Evolutionary conservation across 1,284 basidiomycete genomes (phyloP), one percentile per base, ranked within the genome.

Genomic region (Porogramme epimiltina): DNA sequence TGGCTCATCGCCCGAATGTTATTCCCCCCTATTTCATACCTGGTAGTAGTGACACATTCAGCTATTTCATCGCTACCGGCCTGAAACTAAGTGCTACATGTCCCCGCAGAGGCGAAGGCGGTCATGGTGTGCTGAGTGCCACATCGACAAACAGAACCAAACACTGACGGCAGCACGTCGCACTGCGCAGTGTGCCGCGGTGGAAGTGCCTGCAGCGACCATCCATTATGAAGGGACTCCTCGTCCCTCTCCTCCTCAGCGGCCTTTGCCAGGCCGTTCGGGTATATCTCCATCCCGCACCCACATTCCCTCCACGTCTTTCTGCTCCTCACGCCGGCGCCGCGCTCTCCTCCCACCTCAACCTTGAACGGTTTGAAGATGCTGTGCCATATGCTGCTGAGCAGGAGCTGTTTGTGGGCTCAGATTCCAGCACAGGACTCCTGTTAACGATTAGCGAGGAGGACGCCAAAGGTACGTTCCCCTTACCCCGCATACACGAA

Each of bases 261-360:
- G 59, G 68, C 40, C 52, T 73, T 20, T 62, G 66, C 16, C 66
- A 63, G 51, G 81, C 83, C 33, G 72, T 81, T 8, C 57, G 62
- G 41, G 61, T 88, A 6, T 88, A 83, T 62, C 68, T 87, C 10
- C 74, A 75, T 49, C 74, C 76, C 15, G 56, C 66, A 5, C 62
- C 72, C 0, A 61, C 64, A 8, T 56, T 73, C 33, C 69, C 66
- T 2, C 62, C 73, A 11, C 67, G 55, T 16, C 66, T 84, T n/a
- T 75, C 78, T 16, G 71, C 75, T 22, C 72, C 77, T 31, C 75
- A 82, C 50, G 83, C 84, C 45, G 83, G 78, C 61, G 74, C 78
- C 28, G 77, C 75, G 6, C 72, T 91, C 33, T 79, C 87, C 19
- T 80, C 79, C 51, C 87, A 91, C 63, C 77, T 91, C 16, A 82